Evolutionary conservation across 2,329 filamentous ascomycete genomes (phyloP).

Genomic region (Pseudogymnoascus sp.): DNA sequence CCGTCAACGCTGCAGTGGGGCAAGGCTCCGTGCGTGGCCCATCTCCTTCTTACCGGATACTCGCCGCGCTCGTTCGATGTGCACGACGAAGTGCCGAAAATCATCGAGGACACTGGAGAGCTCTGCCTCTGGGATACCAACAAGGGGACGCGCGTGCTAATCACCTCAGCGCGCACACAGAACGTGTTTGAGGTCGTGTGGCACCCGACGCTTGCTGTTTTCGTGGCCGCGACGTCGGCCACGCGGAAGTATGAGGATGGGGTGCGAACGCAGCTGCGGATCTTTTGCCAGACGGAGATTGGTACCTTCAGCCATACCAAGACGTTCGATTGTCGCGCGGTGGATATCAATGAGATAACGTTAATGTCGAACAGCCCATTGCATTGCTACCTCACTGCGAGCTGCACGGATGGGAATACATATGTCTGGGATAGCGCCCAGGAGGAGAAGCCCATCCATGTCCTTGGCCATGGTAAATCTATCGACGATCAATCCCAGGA

Average conservation of each 20-base stretch:
- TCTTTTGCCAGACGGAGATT: slow-evolving; percentile 39
- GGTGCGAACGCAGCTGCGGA: slow-evolving; percentile 50
- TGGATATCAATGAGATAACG: slow-evolving; percentile 57
- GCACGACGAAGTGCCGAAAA: slow-evolving; percentile 51
- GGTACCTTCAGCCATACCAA: slow-evolving; percentile 42
- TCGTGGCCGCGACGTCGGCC: slow-evolving; percentile 53
- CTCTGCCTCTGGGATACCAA: slow-evolving; percentile 53
- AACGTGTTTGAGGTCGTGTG: slow-evolving; percentile 61
- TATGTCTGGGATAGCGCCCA: slow-evolving; percentile 58
- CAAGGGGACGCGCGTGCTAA: slow-evolving; percentile 34
- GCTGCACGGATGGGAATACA: slow-evolving; percentile 54
- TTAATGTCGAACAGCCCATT: slow-evolving; percentile 48
- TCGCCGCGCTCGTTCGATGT: slow-evolving; percentile 51
- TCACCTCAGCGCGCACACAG: slow-evolving; percentile 46
- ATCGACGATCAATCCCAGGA: slow-evolving; percentile 27
- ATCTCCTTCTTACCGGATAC: slow-evolving; percentile 55
- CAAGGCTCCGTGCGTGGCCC: slow-evolving; percentile 35
- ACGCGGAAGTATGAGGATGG: slow-evolving; percentile 38
- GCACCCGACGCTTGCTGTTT: slow-evolving; percentile 50
- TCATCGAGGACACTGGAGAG: slow-evolving; percentile 52
- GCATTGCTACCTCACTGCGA: slow-evolving; percentile 51
- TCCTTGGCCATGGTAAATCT: slow-evolving; percentile 44
- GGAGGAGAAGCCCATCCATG: slow-evolving; percentile 50
- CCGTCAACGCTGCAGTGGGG: slow-evolving; percentile 61
- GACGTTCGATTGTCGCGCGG: slow-evolving; percentile 51